A percentile compares a stretch with the other conserved stretches of the same genome.
Evolutionary conservation across 441 rosid species (phyloP).

Genomic region (Mallotus japonicus): DNA sequence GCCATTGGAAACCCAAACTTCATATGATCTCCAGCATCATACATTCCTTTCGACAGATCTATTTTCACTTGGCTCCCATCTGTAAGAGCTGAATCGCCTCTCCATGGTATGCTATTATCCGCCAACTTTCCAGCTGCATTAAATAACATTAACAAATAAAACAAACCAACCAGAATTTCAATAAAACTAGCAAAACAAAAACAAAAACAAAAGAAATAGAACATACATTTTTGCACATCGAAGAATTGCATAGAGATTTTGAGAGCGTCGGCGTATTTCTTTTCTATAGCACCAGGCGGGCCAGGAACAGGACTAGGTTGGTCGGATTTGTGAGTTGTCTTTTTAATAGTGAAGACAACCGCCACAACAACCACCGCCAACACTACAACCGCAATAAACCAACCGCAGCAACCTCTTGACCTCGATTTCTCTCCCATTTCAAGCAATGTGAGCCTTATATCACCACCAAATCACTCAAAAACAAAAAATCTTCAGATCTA

Average conservation of each 20-base stretch:
- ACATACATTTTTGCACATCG: conserved; percentile 81
- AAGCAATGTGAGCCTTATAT: conserved; percentile 1
- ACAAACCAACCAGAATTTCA: not conserved
- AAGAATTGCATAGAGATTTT: conserved; percentile 74
- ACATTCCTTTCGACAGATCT: conserved; percentile 74
- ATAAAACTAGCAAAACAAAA: not conserved
- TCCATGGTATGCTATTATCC: conserved; percentile 55
- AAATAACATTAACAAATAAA: not conserved
- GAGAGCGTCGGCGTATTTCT: conserved; percentile 79
- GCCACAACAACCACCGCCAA: conserved; percentile 55
- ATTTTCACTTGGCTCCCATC: conserved; percentile 56
- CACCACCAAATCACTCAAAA: not conserved
- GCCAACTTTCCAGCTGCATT: conserved; percentile 58
- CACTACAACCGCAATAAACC: conserved; percentile 47
- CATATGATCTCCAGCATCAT: conserved; percentile 77
- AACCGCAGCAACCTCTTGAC: conserved; percentile 63
- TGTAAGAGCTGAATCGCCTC: conserved; percentile 63
- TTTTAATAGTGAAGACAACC: conserved; percentile 47
- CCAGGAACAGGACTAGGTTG: conserved; percentile 51
- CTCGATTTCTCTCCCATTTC: conserved; percentile 57
- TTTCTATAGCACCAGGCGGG: conserved; percentile 73
- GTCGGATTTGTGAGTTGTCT: conserved; percentile 38
- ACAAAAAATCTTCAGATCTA: conserved; percentile 1
- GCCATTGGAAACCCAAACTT: conserved; percentile 74
- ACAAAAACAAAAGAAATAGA: not conserved